phyloP scores from a whole-genome alignment of 345 rosid species.

The Stellera chamaejasme region DNA sequence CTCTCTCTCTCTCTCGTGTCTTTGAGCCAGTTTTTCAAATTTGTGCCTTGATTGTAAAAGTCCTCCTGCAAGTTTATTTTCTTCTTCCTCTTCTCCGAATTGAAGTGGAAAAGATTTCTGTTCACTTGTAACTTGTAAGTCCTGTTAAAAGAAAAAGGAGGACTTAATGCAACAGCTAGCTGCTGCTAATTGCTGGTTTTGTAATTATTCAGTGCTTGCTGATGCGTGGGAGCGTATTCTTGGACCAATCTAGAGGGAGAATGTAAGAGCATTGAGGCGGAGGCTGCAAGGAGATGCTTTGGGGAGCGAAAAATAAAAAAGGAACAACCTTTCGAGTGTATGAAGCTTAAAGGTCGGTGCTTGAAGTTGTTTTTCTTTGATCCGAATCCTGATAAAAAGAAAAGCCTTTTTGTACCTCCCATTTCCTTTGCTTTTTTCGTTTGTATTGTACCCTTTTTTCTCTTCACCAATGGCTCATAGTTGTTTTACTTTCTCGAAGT shows the following conservation, averaged over 20 bases:
- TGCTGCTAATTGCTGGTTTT: constrained; percentile 16
- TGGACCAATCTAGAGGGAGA: constrained; percentile 12
- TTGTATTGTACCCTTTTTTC: constrained; percentile 3
- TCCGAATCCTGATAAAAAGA: constrained; percentile 3
- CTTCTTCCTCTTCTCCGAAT: constrained; percentile 7
- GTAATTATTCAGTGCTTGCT: constrained; percentile 18
- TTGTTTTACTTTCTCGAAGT: neutral
- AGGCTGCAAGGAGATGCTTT: constrained; percentile 33
- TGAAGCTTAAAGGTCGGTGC: constrained; percentile 48
- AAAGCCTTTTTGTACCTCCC: constrained; percentile 8
- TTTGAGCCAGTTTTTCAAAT: constrained; percentile 13
- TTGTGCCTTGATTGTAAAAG: neutral
- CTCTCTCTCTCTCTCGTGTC: neutral
- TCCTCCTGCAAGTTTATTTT: constrained; percentile 2
- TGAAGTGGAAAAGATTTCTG: constrained; percentile 17
- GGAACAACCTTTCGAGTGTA: constrained; percentile 21
- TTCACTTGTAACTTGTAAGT: constrained; percentile 14
- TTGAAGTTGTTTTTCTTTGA: constrained; percentile 23
- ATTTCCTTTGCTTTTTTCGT: neutral
- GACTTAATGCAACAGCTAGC: constrained; percentile 5
- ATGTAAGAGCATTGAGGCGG: constrained; percentile 23
- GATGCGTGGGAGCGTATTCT: constrained; percentile 19
- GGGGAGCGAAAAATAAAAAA: constrained; percentile 16
- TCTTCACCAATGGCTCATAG: neutral
- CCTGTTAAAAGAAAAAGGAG: constrained; percentile 11